Percentiles rank a stretch among this genome's conserved stretches.
Conservation (phyloP, 768 basidiomycete genomes). For the Mycena indigotica region DNA sequence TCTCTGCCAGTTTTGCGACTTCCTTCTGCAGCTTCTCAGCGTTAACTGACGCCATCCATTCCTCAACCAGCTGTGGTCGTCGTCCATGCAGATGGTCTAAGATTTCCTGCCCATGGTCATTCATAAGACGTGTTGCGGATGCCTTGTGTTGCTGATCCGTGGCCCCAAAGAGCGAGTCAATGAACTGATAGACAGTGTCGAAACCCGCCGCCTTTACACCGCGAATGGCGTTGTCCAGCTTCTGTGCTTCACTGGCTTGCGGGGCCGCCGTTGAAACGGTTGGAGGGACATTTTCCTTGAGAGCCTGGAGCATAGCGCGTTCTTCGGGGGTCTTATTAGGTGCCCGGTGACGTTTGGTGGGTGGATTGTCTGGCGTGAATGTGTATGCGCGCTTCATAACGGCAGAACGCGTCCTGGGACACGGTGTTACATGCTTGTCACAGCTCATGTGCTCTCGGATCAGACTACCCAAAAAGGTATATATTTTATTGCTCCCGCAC, state of each 20-base stretch:
- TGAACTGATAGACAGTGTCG: slow-evolving; percentile 1
- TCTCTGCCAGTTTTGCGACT: neutral
- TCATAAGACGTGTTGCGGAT: slow-evolving; percentile 1
- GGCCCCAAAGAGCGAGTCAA: slow-evolving; percentile 5
- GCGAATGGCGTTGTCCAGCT: neutral
- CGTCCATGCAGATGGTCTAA: slow-evolving; percentile 3
- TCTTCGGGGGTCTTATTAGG: neutral
- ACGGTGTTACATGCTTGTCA: neutral
- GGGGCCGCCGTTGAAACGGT: neutral
- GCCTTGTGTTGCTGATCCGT: slow-evolving; percentile 1
- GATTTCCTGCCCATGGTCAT: neutral
- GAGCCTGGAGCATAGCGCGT: neutral
- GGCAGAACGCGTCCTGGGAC: neutral
- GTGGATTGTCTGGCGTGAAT: neutral
- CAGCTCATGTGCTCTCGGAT: neutral
- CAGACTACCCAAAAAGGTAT: neutral
- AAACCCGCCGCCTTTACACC: slow-evolving; percentile 1
- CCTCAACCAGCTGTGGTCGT: slow-evolving; percentile 2
- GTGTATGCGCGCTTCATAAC: neutral
- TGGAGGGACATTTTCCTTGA: neutral
- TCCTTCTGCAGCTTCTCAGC: neutral
- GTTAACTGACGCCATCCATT: slow-evolving; percentile 1
- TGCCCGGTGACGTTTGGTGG: neutral
- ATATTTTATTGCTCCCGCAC: neutral
- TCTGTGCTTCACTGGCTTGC: neutral